phyloP scores from a whole-genome alignment of 768 basidiomycete species.

The Tylopilus rubrobrunneus region DNA sequence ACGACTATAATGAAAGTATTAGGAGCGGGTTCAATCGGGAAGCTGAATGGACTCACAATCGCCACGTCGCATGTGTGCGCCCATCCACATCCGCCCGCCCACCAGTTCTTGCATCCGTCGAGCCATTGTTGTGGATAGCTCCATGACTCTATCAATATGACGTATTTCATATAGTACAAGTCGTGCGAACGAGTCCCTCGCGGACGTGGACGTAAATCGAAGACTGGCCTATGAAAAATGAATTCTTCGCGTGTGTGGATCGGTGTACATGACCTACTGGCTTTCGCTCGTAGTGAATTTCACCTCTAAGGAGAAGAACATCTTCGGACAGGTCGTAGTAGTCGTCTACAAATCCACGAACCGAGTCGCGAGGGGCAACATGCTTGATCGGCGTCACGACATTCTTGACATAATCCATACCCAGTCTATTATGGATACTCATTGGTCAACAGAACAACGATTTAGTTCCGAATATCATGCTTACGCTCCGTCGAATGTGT shows the following conservation, averaged over 20 bases:
- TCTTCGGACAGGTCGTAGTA: constrained; percentile 33
- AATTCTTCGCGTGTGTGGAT: constrained; percentile 4
- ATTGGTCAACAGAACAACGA: constrained; percentile 6
- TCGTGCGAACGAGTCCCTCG: constrained; percentile 31
- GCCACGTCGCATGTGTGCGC: constrained; percentile 42
- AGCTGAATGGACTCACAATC: constrained; percentile 31
- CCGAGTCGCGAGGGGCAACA: constrained; percentile 32
- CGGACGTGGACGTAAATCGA: constrained; percentile 30
- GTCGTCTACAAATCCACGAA: constrained; percentile 41
- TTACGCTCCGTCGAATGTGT: constrained; percentile 40
- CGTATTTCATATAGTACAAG: constrained; percentile 31
- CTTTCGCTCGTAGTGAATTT: constrained; percentile 38
- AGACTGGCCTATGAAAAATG: constrained; percentile 27
- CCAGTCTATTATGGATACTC: constrained; percentile 26
- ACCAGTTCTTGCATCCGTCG: constrained; percentile 29
- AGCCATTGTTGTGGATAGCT: constrained; percentile 30
- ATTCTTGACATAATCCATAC: constrained; percentile 42
- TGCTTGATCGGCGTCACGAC: constrained; percentile 37
- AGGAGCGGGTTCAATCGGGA: background rate
- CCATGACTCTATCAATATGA: constrained; percentile 26
- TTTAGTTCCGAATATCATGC: constrained; percentile 7
- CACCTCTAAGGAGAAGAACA: constrained; percentile 39
- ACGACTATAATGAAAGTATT: constrained; percentile 22
- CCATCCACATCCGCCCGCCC: constrained; percentile 38
- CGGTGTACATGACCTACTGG: constrained; percentile 26